Percentiles rank a stretch among this genome's conserved stretches.
Conservation (phyloP, 257 asterid genomes). For the Fraxinus cuspidata region DNA sequence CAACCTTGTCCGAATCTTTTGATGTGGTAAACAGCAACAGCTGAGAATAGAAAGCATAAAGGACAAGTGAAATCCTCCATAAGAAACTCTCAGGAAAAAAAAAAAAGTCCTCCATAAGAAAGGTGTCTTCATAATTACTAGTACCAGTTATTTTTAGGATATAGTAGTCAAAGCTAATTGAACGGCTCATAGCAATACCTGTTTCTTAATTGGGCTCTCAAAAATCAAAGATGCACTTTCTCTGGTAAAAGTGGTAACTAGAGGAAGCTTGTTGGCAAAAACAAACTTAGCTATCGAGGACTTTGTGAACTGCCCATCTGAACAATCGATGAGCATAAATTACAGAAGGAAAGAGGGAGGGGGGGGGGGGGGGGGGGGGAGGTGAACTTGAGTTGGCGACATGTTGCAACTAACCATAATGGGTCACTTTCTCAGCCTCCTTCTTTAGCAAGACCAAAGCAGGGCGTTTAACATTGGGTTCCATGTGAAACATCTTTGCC, state of each 20-base stretch:
- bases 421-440: constrained; percentile 74
- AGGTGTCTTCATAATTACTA: not conserved
- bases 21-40: constrained; percentile 78
- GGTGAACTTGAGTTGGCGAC: constrained; percentile 13
- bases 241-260: constrained; percentile 72
- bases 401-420: constrained; percentile 57
- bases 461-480: constrained; percentile 72
- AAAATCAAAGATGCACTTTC: constrained; percentile 79
- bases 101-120: not conserved
- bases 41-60: constrained; percentile 42
- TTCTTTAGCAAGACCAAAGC: constrained; percentile 82
- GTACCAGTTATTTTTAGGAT: not conserved
- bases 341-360: constrained; percentile 18
- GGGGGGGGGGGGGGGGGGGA: not conserved
- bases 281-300: constrained; percentile 69
- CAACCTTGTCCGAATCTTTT: constrained; percentile 47
- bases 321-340: constrained; percentile 9
- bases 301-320: constrained; percentile 77
- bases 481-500: constrained; percentile 82
- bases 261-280: constrained; percentile 80
- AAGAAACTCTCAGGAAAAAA: not conserved
- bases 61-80: not conserved
- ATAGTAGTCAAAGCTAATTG: constrained; percentile 7
- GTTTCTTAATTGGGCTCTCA: constrained; percentile 78
- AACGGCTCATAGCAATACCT: constrained; percentile 41